Conservation (phyloP, 1,284 basidiomycete species). For the Pseudozyma sp. region DNA sequence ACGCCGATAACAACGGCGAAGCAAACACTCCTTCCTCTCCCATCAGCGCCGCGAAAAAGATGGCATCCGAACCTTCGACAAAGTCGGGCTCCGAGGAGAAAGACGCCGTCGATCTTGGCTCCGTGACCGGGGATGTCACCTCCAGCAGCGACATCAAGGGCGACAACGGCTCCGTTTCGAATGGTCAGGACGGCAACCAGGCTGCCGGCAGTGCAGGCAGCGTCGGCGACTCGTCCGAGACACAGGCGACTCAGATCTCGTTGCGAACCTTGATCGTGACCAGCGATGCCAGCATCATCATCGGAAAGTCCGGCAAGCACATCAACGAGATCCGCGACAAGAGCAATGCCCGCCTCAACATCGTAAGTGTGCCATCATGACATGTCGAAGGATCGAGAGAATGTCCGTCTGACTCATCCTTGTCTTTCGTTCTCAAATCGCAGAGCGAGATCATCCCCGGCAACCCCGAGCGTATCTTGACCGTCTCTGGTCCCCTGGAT, state of each 20-base stretch:
- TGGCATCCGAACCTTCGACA: conserved; percentile 42
- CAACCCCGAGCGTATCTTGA: conserved; percentile 97
- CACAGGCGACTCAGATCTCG: conserved; percentile 58
- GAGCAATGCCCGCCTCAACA: conserved; percentile 81
- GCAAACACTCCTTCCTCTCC: conserved; percentile 13
- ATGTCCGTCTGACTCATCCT: background rate
- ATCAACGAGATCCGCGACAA: conserved; percentile 99
- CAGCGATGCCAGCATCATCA: conserved; percentile 98
- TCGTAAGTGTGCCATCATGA: conserved; percentile 45
- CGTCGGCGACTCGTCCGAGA: conserved; percentile 45
- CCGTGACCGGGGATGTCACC: conserved; percentile 37
- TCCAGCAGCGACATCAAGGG: conserved; percentile 41
- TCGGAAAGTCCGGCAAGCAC: conserved; percentile 93
- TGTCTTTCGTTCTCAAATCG: background rate
- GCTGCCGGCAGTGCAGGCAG: conserved; percentile 29
- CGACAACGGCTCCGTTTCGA: conserved; percentile 33
- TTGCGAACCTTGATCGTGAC: conserved; percentile 84
- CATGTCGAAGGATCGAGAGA: too few relatives aligned
- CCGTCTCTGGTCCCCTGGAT: conserved; percentile 95
- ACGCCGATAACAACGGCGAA: conserved; percentile 24
- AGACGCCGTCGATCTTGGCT: conserved; percentile 56
- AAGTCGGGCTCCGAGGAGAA: conserved; percentile 44
- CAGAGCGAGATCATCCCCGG: conserved; percentile 72
- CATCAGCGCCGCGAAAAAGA: conserved; percentile 16
- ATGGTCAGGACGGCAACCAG: conserved; percentile 39